These are phyloP conservation scores for Carallia pectinifolia DNA, from an alignment of 345 rosid genomes.

Conservation along the genomic window DNA sequence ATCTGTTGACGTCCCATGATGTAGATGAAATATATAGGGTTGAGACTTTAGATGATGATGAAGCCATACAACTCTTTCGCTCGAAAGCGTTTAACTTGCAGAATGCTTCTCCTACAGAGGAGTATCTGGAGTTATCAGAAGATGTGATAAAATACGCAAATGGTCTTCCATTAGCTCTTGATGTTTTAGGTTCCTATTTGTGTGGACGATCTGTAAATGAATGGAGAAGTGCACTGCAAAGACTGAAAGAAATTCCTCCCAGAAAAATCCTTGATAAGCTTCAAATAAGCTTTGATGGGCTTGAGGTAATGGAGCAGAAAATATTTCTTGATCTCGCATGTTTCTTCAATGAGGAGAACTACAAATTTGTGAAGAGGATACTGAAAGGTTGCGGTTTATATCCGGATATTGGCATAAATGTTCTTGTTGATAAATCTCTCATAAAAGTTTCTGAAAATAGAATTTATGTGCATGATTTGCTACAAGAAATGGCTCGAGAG, in stretches of 20 bases:
- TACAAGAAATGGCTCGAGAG: constrained; percentile 28
- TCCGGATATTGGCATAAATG: constrained; percentile 6
- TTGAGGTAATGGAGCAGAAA: not conserved
- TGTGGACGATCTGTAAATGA: constrained; percentile 2
- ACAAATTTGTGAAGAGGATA: too few relatives aligned
- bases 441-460: constrained; percentile 1
- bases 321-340: too few relatives aligned
- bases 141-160: not conserved
- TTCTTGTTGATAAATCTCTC: constrained; percentile 11
- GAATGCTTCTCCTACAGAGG: not conserved
- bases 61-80: constrained; percentile 18
- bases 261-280: constrained; percentile 9
- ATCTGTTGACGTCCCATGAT: constrained; percentile 3
- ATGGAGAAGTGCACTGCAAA: constrained; percentile 19
- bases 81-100: constrained; percentile 9
- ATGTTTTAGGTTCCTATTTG: constrained; percentile 16
- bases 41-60: not conserved
- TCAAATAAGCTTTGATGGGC: constrained; percentile 23
- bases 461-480: not conserved
- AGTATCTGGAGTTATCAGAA: not conserved
- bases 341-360: too few relatives aligned
- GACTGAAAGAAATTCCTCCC: constrained; percentile 11
- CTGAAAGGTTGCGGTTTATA: constrained; percentile 6
- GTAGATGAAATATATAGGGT: constrained; percentile 6
- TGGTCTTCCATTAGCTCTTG: constrained; percentile 14